Evolutionary conservation across 495 filamentous ascomycete genomes (phyloP), one percentile per base, ranked within the genome.

Genomic region (Lasiosphaeria miniovina): DNA sequence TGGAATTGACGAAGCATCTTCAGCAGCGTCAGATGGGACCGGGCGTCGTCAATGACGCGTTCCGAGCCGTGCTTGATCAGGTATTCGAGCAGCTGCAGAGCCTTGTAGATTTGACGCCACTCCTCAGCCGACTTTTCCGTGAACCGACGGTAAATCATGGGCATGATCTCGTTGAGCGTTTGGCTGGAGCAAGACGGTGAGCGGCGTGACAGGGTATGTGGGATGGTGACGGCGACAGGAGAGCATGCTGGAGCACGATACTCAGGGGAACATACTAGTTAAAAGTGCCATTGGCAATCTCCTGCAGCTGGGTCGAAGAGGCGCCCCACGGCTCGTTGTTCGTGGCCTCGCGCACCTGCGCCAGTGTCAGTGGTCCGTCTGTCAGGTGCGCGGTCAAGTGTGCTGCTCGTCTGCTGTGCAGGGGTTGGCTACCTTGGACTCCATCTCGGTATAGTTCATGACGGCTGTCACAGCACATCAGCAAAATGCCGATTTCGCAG

Each of bases 401-500:
- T 7, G 46, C 31, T 33, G 35, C 43, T 32, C 34, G 50, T 14
- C 32, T 43, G 61, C 77, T 52, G 31, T 49, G 54, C 66, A 56
- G 62, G 59, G 57, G 49, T 12, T 53, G 60, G 64, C 36, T 64
- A 94, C 92, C 90, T 98, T 99, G 56, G 92, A 80, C 77, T 99
- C 94, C 93, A 97, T 98, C 72, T 98, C 94, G n/a, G 94, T 98
- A 74, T 93, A 97, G 75, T 98, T 98, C 94, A 97, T 97, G 45
- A 98, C 93, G 62, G 92, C 93, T 97, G 68, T 48, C 0, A 11
- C 4, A 52, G 7, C 38, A 36, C 14, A 43, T 67, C n/a, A 71
- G 58, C 54, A 57, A 43, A 54, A 59, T 49, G 33, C 24, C 15
- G 8, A 32, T 4, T 0, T 35, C 15, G n/a, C 49, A 45, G 41